Percentiles rank a stretch among this genome's conserved stretches.
These are phyloP conservation scores for Leptographium galeiforme DNA, from an alignment of 2,329 filamentous ascomycete genomes.

Conservation along the genomic window DNA sequence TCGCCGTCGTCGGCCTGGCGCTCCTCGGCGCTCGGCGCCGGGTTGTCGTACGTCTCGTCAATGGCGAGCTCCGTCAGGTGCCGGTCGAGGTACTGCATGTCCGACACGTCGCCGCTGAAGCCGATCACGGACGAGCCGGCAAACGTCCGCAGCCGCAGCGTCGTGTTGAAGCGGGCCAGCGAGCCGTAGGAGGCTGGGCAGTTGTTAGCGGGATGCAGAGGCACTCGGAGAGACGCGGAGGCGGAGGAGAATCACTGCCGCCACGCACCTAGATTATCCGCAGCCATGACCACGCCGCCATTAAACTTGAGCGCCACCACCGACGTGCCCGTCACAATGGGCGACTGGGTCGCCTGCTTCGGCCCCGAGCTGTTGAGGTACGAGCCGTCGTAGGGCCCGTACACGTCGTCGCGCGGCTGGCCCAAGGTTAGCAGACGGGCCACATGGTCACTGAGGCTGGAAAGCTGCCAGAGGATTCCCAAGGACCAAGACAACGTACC, in stretches of 20 bases:
- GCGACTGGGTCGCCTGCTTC: constrained; percentile 78
- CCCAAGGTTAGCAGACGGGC: constrained; percentile 20
- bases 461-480: background rate
- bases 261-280: constrained; percentile 77
- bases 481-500: constrained; percentile 33
- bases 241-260: too few relatives aligned
- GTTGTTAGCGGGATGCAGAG: background rate
- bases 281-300: constrained; percentile 88
- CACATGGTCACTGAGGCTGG: too few relatives aligned
- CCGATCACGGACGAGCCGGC: constrained; percentile 74
- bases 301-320: constrained; percentile 93
- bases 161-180: constrained; percentile 88
- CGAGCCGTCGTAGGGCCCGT: constrained; percentile 81
- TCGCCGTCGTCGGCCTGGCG: constrained; percentile 38
- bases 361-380: constrained; percentile 62
- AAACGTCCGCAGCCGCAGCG: constrained; percentile 88
- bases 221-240: too few relatives aligned
- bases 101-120: constrained; percentile 92
- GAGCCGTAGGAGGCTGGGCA: constrained; percentile 89
- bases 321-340: constrained; percentile 91
- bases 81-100: constrained; percentile 98
- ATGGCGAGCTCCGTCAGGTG: constrained; percentile 78
- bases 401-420: constrained; percentile 93
- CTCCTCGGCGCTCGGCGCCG: constrained; percentile 18
- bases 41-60: constrained; percentile 65